Evolutionary conservation across 2,329 filamentous ascomycete genomes (phyloP), one percentile per base, ranked within the genome.

Genomic region (Plectosphaerella sp.): DNA sequence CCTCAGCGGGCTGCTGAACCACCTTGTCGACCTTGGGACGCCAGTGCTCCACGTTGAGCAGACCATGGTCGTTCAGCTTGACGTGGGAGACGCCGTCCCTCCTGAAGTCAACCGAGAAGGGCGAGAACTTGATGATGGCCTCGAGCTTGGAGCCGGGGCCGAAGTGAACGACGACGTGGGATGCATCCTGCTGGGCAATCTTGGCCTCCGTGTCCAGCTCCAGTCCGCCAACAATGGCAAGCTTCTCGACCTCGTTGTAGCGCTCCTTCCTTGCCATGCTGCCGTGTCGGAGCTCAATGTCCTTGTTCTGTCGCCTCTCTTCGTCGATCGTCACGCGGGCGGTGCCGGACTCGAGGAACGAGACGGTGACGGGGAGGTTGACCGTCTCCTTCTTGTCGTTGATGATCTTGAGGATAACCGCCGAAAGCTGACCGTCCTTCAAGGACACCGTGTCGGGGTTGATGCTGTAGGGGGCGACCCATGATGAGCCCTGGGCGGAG

Each of bases 41-140:
- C 94, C 94, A 99, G 67, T 99, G 94, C 69, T 99, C 94, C 67
- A 97, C 72, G 64, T 97, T 99, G 68, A 99, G 68, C 57, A 95
- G 74, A 1, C 93, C 93, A n/a, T 87, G 84, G 59, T 92, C 86
- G 64, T 99, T 99, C 69, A 99, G 78, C 64, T 87, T 89, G 68
- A 99, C 79, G 55, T 97, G 91, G 0, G 87, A 87, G 58, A 82
- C 76, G 1, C 89, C 91, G 61, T 94, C 88, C 45, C 92, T 81
- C 70, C 88, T 87, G 67, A 99, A 99, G 47, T 96, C 88, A 50
- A 97, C 80, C 37, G 79, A 79, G 58, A 97, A 95, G 1, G 94
- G 94, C 2, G 84, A 78, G 63, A 95, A 90, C 48, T 80, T 86
- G 67, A 99, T 88, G 61, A 93, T 74, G 11, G 91, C 92, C 69